Percentiles rank a stretch among this genome's conserved stretches.
Evolutionary conservation across 1,284 basidiomycete species (phyloP).

Genomic region (Schizopora paradoxa): DNA sequence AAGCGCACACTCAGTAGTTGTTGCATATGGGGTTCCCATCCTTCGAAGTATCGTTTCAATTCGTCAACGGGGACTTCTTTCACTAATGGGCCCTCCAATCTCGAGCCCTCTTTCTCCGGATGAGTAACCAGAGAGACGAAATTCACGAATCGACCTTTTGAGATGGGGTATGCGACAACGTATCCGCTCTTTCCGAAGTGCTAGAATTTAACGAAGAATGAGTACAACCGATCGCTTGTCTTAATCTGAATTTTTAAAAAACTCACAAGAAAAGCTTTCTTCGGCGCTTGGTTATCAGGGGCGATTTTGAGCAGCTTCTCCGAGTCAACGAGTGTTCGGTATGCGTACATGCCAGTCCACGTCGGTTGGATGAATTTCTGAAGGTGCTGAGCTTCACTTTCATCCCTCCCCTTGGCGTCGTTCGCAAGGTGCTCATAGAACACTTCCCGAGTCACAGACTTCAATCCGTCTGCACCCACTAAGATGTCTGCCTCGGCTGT

Average conservation of each 20-base stretch:
- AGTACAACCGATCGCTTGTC: too few relatives aligned
- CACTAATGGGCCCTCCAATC: conserved; percentile 36
- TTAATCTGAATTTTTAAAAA: conserved; percentile 27
- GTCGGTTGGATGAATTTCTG: conserved; percentile 27
- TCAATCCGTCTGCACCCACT: conserved; percentile 45
- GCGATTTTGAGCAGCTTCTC: background rate
- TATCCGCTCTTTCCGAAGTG: conserved; percentile 28
- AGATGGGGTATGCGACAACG: conserved; percentile 43
- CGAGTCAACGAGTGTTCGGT: background rate
- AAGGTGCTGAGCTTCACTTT: conserved; percentile 7
- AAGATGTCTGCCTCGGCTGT: conserved; percentile 42
- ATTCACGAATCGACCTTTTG: conserved; percentile 40
- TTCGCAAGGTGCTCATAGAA: conserved; percentile 22
- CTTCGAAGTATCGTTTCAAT: conserved; percentile 31
- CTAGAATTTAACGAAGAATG: conserved; percentile 9
- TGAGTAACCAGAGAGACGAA: conserved; percentile 39
- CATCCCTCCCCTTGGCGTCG: conserved; percentile 18
- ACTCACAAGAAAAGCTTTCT: conserved; percentile 29
- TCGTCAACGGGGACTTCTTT: conserved; percentile 39
- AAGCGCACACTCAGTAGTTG: conserved; percentile 36
- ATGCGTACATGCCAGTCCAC: conserved; percentile 2
- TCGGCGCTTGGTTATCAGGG: conserved; percentile 8
- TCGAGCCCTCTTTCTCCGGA: conserved; percentile 35
- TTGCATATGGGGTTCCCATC: conserved; percentile 44
- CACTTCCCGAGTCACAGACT: conserved; percentile 32